Conservation (phyloP, 2,329 filamentous ascomycete genomes). For the Fusarium longipes region DNA sequence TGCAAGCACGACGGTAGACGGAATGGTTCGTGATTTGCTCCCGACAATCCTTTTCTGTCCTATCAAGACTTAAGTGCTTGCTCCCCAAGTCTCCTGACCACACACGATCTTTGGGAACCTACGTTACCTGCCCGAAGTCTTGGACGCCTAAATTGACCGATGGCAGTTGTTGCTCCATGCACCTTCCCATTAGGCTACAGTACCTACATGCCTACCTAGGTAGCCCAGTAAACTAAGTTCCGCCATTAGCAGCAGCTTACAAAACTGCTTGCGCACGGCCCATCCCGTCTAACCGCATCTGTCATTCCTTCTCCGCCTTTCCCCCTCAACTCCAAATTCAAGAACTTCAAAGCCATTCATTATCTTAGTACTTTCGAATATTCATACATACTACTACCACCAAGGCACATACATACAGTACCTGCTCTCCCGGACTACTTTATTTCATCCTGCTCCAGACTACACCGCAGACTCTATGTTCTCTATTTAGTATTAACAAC, state of each 20-base stretch:
- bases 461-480: background rate
- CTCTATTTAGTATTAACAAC: background rate
- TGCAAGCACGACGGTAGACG: background rate
- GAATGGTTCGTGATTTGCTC: background rate
- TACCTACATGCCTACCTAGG: no score
- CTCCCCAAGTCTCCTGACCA: constrained; percentile 4
- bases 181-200: constrained; percentile 23
- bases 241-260: constrained; percentile 21
- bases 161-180: constrained; percentile 7
- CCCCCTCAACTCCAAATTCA: constrained; percentile 42
- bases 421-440: background rate
- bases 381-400: background rate
- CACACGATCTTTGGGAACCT: constrained; percentile 1
- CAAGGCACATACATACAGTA: background rate
- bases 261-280: constrained; percentile 13
- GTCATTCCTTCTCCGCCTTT: constrained; percentile 18
- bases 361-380: constrained; percentile 5
- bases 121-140: background rate
- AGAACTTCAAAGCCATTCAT: constrained; percentile 20
- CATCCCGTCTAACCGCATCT: constrained; percentile 19
- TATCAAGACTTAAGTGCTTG: constrained; percentile 20
- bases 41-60: background rate
- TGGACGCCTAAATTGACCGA: constrained; percentile 1
- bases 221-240: background rate
- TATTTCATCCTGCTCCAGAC: background rate